A percentile compares a stretch with the other conserved stretches of the same genome.
Evolutionary conservation across 2,329 filamentous ascomycete genomes (phyloP).

Genomic region (Hypoxylon sp.): DNA sequence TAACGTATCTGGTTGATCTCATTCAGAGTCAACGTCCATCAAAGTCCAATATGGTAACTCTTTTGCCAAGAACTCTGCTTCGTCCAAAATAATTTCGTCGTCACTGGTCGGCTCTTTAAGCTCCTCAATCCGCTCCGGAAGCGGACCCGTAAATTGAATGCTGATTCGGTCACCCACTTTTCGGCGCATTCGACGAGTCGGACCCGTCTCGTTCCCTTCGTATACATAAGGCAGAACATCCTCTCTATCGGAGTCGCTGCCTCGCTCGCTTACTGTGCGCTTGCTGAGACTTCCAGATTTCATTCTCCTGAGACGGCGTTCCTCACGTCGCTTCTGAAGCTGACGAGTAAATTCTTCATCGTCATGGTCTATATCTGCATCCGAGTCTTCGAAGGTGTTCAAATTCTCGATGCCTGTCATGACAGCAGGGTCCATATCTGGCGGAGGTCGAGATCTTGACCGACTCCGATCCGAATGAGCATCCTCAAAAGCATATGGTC

Average conservation of each 20-base stretch:
- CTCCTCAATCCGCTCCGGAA: conserved; percentile 52
- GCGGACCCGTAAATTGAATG: conserved; percentile 48
- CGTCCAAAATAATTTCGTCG: conserved; percentile 52
- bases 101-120: conserved; percentile 53
- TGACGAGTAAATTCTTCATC: conserved; percentile 48
- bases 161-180: conserved; percentile 52
- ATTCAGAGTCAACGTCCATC: conserved; percentile 54
- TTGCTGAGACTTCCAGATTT: conserved; percentile 55
- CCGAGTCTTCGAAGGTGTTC: conserved; percentile 48
- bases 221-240: conserved; percentile 50
- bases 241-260: conserved; percentile 53
- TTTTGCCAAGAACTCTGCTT: conserved; percentile 49
- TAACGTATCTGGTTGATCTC: conserved; percentile 37
- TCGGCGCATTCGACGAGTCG: conserved; percentile 50
- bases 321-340: conserved; percentile 43
- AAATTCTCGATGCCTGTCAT: conserved; percentile 49
- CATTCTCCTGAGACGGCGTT: conserved; percentile 50
- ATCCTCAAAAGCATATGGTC: conserved; percentile 50
- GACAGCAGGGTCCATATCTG: conserved; percentile 49
- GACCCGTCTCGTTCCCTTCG: conserved; percentile 45
- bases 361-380: conserved; percentile 44
- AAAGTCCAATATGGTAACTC: conserved; percentile 54
- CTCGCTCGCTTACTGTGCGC: conserved; percentile 54
- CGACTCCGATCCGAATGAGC: conserved; percentile 50
- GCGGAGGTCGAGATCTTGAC: conserved; percentile 46